Percentiles rank a stretch among this genome's conserved stretches.
Conservation (phyloP, 139 green algal species). For the Chlamydomonas sphaeroides region DNA sequence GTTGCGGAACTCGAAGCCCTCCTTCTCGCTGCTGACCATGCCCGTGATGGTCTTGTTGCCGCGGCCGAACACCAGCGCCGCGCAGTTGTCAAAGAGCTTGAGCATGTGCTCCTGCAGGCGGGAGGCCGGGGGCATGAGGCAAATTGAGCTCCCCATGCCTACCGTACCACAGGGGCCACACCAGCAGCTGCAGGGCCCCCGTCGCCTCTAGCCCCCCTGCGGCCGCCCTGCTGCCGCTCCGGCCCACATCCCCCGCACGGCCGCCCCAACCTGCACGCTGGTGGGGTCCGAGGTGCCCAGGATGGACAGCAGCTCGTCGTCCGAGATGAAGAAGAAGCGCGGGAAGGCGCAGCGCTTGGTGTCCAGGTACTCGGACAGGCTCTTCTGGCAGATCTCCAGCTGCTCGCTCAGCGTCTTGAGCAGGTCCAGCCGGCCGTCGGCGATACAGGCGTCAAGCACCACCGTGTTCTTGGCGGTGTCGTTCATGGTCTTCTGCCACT, state of each 20-base stretch:
- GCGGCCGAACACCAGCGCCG: constrained; percentile 78
- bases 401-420: constrained; percentile 71
- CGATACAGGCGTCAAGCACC: constrained; percentile 79
- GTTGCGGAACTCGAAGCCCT: constrained; percentile 82
- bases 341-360: constrained; percentile 87
- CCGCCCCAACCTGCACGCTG: constrained; percentile 58
- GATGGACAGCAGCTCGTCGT: constrained; percentile 88
- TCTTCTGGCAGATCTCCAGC: constrained; percentile 89
- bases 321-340: constrained; percentile 91
- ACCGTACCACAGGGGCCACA: too few species aligned
- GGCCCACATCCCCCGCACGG: too few species aligned
- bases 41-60: constrained; percentile 87
- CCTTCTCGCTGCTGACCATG: constrained; percentile 86
- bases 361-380: constrained; percentile 84
- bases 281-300: constrained; percentile 83
- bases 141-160: too few species aligned
- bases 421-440: constrained; percentile 67
- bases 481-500: constrained; percentile 84
- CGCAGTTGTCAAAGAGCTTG: constrained; percentile 95
- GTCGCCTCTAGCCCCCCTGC: too few species aligned
- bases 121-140: not conserved
- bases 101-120: constrained; percentile 89
- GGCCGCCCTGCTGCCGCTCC: too few species aligned
- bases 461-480: constrained; percentile 72
- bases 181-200: too few species aligned